phyloP scores from a whole-genome alignment of 108 stramenopile genomes.

The Mediolabrus comicus region DNA sequence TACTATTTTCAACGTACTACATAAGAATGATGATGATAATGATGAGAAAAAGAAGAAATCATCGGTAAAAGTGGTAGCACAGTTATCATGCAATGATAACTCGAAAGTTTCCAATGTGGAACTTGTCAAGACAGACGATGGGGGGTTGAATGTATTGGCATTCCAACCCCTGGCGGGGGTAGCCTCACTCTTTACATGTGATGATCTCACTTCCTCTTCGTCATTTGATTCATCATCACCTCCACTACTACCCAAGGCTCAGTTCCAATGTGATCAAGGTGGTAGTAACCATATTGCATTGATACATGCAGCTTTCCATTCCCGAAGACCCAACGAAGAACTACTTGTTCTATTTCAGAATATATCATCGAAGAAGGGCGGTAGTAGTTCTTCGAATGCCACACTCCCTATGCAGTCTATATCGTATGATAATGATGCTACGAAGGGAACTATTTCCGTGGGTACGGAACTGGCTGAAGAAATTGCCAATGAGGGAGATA shows the following conservation, averaged over 20 bases:
- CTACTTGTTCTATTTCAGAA: constrained; percentile 14
- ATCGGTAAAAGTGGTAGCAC: not conserved
- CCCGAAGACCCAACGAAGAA: not conserved
- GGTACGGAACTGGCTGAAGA: constrained; percentile 1
- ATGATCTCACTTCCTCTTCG: not conserved
- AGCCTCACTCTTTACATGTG: constrained; percentile 16
- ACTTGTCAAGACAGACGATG: not conserved
- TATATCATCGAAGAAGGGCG: not conserved
- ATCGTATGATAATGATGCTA: constrained; percentile 6
- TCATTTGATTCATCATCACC: constrained; percentile 1
- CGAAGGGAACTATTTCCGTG: constrained; percentile 13
- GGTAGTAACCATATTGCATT: not conserved
- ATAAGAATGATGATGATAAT: constrained; percentile 4
- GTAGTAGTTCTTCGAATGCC: constrained; percentile 9
- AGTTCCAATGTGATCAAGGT: constrained; percentile 8
- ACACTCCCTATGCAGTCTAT: constrained; percentile 29
- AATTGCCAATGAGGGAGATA: constrained; percentile 9
- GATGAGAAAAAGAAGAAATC: constrained; percentile 1
- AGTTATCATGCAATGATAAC: constrained; percentile 5
- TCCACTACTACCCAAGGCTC: constrained; percentile 21
- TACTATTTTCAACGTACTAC: not conserved
- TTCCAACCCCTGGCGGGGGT: constrained; percentile 9
- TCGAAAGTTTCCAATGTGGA: constrained; percentile 11
- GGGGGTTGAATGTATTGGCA: not conserved
- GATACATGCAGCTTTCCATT: constrained; percentile 11